Base-by-base conservation (phyloP, 2,329 filamentous ascomycete genomes). In the Ustilaginoidea virens region DNA sequence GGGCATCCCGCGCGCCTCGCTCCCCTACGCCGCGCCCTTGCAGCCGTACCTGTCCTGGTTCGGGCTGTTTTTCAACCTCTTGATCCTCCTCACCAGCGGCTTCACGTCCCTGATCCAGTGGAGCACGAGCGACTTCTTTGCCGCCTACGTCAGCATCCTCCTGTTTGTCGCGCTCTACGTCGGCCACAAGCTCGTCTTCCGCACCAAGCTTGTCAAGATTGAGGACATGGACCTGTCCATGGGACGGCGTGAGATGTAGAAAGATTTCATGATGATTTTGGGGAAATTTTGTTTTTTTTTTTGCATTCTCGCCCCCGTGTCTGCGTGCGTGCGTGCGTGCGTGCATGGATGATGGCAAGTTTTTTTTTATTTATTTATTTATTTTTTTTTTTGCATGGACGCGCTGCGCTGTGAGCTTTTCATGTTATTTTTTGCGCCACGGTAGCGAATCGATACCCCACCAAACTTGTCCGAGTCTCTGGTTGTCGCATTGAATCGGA, bases 31-130 rank as follows among this genome's bases (percentile, higher is more conserved):
- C 16, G 71, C 74, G 1, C 59, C 68, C 7, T 52, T 67, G 34
- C 72, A 79, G 50, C 75, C 75, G 0, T 80, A 58, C 42, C 59
- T 76, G 24, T 64, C 74, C 1, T 74, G 60, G 51, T 77, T 75
- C 40, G 75, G 75, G 2, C 55, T 79, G 4, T 67, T 73, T 46
- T 75, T 77, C 53, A 75, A 66, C 48, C 35, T 66, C 3, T 47
- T 80, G 28, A 73, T 81, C 35, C 61, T 73, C 29, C 34, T 80
- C 14, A 80, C 76, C 0, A 74, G 74, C 43, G 77, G 76, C 4
- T 81, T 80, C 51, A 71, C 70, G 7, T 63, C 66, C 5, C 80
- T 79, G 44, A 72, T 80, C 23, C 39, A 61, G 6, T 80, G 75
- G 68, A 58, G 53, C 41, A 64, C 63, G 5, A 58, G 58, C 30